Percentiles rank a stretch among this genome's conserved stretches.
These are phyloP conservation scores for Bertia moriformis DNA, from an alignment of 2,329 filamentous ascomycete species.

Conservation along the genomic window DNA sequence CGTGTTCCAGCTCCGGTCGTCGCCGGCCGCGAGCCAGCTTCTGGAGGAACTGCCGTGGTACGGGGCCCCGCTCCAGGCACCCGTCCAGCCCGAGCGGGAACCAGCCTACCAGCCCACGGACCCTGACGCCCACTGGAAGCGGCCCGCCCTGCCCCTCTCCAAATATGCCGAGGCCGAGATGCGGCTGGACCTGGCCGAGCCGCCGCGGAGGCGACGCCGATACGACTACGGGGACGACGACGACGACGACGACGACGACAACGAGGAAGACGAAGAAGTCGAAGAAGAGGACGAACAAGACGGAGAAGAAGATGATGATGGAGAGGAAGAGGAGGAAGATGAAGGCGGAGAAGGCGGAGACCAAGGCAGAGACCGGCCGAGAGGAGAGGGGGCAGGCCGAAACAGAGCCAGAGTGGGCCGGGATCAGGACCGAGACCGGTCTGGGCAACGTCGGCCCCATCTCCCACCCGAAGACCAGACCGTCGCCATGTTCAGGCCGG, in stretches of 20 bases:
- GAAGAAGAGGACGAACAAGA: slow-evolving; percentile 12
- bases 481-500: slow-evolving; percentile 76
- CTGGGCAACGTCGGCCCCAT: slow-evolving; percentile 17
- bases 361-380: slow-evolving; percentile 12
- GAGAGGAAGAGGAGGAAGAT: slow-evolving; percentile 3
- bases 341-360: too few species aligned
- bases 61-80: slow-evolving; percentile 44
- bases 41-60: slow-evolving; percentile 73
- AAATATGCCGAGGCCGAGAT: slow-evolving; percentile 77
- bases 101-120: slow-evolving; percentile 48
- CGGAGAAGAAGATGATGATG: slow-evolving; percentile 3
- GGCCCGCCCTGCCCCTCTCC: slow-evolving; percentile 68
- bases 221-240: slow-evolving; percentile 68
- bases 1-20: slow-evolving; percentile 62
- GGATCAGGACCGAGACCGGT: too few species aligned
- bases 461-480: slow-evolving; percentile 57
- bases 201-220: slow-evolving; percentile 62
- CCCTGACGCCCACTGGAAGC: slow-evolving; percentile 60
- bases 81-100: slow-evolving; percentile 37
- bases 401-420: too few species aligned
- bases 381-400: too few species aligned
- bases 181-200: slow-evolving; percentile 48
- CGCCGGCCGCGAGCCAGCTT: slow-evolving; percentile 61
- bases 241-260: slow-evolving; percentile 40
- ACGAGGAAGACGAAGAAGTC: slow-evolving; percentile 23